Evolutionary conservation across 345 rosid species (phyloP), one percentile per base, ranked within the genome.

Genomic region (Lumnitzera racemosa): DNA sequence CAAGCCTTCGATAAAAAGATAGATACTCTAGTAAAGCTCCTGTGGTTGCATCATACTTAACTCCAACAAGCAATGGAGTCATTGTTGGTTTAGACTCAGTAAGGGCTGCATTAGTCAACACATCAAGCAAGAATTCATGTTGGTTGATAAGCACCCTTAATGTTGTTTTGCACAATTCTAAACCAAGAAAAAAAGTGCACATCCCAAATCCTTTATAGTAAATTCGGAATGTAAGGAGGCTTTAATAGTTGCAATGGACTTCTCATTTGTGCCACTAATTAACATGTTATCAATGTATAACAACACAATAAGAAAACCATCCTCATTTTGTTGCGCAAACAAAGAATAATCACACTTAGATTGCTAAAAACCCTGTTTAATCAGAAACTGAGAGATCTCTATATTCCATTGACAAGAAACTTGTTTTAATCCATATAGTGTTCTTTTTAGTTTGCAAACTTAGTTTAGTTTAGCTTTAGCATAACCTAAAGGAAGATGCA

Each of bases 21-120:
- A 11, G 27, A 17, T 46, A 16, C 20, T 36, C 25, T 14, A 58
- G 11, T 12, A 43, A 36, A 46, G 14, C 5, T 1, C 41, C 16
- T 46, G 0, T 25, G 47, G 46, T 51, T 11, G 11, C 15, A n/a
- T 12, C 11, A 6, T 12, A 47, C 24, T 58, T 17, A 15, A 25
- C 24, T 2, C 47, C 15, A 12, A 17, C 12, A 24, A 4, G 51
- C 52, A 36, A 11, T 5, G 61, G 51, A 58, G 46, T 43, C 5
- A 12, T 1, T 15, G 16, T 3, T 17, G n/a, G 0, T 24, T 0
- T 11, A 0, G 8, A 47, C 20, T 8, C 31, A 41, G 0, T 15
- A 31, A 58, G 9, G 10, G 8, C 51, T 2, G 1, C n/a, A 24
- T 46, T 16, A n/a, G 10, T 16, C 7, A 58, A n/a, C 8, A 58